Conservation (phyloP, 2,329 filamentous ascomycete genomes). For the Aspergillus texensis region DNA sequence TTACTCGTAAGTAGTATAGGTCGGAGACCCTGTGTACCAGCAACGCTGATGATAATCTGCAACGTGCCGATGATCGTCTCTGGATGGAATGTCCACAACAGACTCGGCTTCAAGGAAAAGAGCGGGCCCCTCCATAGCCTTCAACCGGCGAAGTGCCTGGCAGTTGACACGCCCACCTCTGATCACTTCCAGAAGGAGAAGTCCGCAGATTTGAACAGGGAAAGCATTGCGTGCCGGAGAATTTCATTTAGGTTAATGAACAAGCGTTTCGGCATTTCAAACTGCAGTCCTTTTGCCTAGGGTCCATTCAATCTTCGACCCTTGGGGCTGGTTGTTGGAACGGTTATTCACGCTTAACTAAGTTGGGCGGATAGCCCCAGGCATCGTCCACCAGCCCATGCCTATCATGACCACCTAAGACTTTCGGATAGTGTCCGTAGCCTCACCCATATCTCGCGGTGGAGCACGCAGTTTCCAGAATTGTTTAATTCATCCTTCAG, state of each 20-base stretch:
- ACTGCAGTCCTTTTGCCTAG: slow-evolving; percentile 11
- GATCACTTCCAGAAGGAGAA: slow-evolving; percentile 29
- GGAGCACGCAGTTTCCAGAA: background rate
- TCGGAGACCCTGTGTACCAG: background rate
- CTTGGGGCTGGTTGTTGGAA: slow-evolving; percentile 5
- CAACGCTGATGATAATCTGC: background rate
- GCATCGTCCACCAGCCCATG: background rate
- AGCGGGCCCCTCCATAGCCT: slow-evolving; percentile 5
- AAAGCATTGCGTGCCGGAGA: slow-evolving; percentile 18
- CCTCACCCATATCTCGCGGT: background rate
- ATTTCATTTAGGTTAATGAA: slow-evolving; percentile 17
- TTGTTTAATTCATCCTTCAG: background rate
- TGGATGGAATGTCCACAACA: background rate
- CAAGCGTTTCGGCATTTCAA: slow-evolving; percentile 17
- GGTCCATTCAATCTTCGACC: slow-evolving; percentile 8
- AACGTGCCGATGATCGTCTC: background rate
- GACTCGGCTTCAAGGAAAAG: slow-evolving; percentile 3
- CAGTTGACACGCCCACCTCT: slow-evolving; percentile 20
- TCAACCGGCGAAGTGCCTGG: slow-evolving; percentile 13
- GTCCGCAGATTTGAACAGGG: slow-evolving; percentile 18
- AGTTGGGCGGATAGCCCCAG: background rate
- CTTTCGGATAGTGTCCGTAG: background rate
- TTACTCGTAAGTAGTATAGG: background rate
- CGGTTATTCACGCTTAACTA: slow-evolving; percentile 8
- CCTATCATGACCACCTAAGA: background rate